These are phyloP conservation scores for Aspergillus sp. DNA, from an alignment of 2,329 filamentous ascomycete genomes.

Conservation along the genomic window DNA sequence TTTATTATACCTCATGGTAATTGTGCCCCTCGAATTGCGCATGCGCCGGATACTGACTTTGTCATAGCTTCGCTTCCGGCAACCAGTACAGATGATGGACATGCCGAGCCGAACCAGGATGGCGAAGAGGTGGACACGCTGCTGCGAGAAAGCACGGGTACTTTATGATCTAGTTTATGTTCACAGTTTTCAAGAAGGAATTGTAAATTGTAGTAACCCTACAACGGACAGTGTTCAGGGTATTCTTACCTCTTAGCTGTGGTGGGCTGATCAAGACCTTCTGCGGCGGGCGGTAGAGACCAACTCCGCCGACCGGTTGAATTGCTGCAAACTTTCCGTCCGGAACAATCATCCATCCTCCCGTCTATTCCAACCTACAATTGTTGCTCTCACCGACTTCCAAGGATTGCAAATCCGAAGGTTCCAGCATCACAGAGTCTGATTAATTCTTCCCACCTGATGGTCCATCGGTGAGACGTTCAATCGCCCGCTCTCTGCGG, in stretches of 20 bases:
- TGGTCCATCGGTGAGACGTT: slow-evolving; percentile 13
- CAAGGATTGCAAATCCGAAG: not conserved
- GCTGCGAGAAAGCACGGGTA: slow-evolving; percentile 1
- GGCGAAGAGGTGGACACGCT: slow-evolving; percentile 17
- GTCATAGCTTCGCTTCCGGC: slow-evolving; percentile 21
- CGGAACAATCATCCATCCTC: slow-evolving; percentile 3
- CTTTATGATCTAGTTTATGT: not conserved
- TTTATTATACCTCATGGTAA: slow-evolving; percentile 72
- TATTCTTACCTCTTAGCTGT: too few relatives aligned
- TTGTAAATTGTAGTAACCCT: too few relatives aligned
- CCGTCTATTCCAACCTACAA: not conserved
- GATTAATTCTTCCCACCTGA: slow-evolving; percentile 2
- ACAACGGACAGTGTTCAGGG: too few relatives aligned
- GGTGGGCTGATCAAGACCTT: slow-evolving; percentile 8
- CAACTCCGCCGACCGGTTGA: slow-evolving; percentile 5
- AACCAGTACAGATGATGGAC: slow-evolving; percentile 3
- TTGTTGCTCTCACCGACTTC: slow-evolving; percentile 1
- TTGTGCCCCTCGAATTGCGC: slow-evolving; percentile 31
- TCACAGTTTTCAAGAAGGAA: not conserved
- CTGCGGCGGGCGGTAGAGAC: slow-evolving; percentile 13
- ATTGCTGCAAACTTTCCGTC: slow-evolving; percentile 17
- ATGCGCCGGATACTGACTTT: not conserved
- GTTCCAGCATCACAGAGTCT: not conserved
- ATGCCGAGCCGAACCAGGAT: slow-evolving; percentile 21
- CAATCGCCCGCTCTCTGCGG: slow-evolving; percentile 24